Conservation (phyloP, 2,329 filamentous ascomycete species). For the Calonectria honghensis region DNA sequence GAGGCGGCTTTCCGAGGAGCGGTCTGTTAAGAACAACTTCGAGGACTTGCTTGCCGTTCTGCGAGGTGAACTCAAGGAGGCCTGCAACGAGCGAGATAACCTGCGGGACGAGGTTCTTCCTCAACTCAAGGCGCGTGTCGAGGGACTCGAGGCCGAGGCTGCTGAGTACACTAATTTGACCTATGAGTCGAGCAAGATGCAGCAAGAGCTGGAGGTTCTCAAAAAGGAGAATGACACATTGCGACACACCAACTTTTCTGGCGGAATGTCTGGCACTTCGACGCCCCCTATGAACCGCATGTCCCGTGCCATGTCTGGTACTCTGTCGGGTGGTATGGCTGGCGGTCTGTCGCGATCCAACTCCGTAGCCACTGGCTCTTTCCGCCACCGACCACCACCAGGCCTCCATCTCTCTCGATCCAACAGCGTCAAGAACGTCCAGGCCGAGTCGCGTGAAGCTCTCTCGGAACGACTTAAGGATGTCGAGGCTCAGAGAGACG, state of each 20-base stretch:
- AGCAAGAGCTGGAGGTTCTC: constrained; percentile 87
- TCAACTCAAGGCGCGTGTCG: constrained; percentile 83
- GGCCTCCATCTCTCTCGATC: constrained; percentile 74
- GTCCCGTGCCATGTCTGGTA: constrained; percentile 63
- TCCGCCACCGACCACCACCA: constrained; percentile 62
- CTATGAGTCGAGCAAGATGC: constrained; percentile 89
- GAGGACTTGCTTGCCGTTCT: constrained; percentile 92
- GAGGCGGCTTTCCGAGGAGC: constrained; percentile 88
- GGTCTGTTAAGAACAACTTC: constrained; percentile 92
- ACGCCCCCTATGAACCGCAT: constrained; percentile 53
- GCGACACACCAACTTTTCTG: constrained; percentile 62
- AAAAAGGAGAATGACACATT: constrained; percentile 80
- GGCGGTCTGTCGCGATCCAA: constrained; percentile 78
- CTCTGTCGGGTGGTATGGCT: constrained; percentile 67
- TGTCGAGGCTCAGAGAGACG: constrained; percentile 94
- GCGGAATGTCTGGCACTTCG: constrained; percentile 40
- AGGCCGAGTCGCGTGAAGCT: constrained; percentile 78
- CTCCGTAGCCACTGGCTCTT: constrained; percentile 76
- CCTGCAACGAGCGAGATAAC: constrained; percentile 92
- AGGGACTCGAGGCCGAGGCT: constrained; percentile 85
- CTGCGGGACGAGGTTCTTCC: constrained; percentile 92
- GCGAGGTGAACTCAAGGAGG: constrained; percentile 86
- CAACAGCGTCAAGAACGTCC: constrained; percentile 71
- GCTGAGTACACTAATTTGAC: constrained; percentile 82
- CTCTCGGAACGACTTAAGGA: constrained; percentile 90